Evolutionary conservation across 495 filamentous ascomycete species (phyloP), one percentile per base, ranked within the genome.

Genomic region (Neurospora sp.): DNA sequence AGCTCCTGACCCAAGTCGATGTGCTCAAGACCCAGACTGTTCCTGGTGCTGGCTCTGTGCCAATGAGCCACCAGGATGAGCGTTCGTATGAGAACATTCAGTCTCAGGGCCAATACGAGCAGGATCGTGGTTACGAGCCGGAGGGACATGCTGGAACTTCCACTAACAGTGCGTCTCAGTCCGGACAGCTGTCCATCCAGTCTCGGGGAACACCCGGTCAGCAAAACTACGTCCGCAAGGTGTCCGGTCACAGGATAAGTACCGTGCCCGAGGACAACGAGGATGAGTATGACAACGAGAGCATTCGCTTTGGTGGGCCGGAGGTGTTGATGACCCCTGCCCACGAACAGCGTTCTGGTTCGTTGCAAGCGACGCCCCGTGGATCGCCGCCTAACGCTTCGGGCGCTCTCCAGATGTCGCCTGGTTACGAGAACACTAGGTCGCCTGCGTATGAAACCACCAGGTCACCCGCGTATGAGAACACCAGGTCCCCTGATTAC

Each of bases 1-100:
- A 96, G 79, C 86, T 99, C 40, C 89, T 98, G 39, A 92, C 88
- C 71, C 95, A 99, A 78, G 94, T 99, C 31, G 94, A 97, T 78
- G 91, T 90, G 41, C 85, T 99, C 70, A 97, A 97, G 76, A 87
- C 88, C 40, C 88, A 88, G 75, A 84, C 83, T 38, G 82, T 83
- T 62, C 78, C 81, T 70, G 54, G 54, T 8, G 54, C 54, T 66
- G 79, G 80, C 70, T 77, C 84, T 9, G 72, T 76, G 46, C 75
- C 76, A 31, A 78, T 75, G 35, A 80, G 80, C 75, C 83, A 81
- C 74, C 80, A 83, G 9, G 82, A 80, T 66, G 80, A 78, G 46
- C 85, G 79, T n/a, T 87, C 87, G 1, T 84, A 83, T 80, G 88
- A 90, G 40, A 84, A 88, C 74, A 80, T 91, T 4, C 82, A 85